Percentiles rank a stretch among this genome's conserved stretches.
phyloP scores from a whole-genome alignment of 2,329 filamentous ascomycete species.

The Fusarium palustre region DNA sequence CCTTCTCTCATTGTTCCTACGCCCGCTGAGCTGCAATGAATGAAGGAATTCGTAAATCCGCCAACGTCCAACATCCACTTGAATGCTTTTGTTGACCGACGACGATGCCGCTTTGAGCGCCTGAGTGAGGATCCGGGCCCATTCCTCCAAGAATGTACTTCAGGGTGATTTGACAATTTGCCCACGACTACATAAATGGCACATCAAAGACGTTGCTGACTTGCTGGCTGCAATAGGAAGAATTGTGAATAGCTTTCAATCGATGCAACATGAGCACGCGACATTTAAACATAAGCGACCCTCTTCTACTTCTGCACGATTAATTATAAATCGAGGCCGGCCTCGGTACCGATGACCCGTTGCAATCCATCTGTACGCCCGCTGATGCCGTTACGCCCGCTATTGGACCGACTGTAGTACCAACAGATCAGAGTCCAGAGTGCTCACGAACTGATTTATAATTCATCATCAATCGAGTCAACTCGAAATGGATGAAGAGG shows the following conservation, averaged over 20 bases:
- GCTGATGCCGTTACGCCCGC: constrained; percentile 37
- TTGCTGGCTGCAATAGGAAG: not conserved
- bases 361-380: constrained; percentile 26
- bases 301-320: constrained; percentile 13
- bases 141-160: not conserved
- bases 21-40: constrained; percentile 44
- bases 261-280: constrained; percentile 35
- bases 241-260: not conserved
- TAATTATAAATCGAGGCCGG: constrained; percentile 18
- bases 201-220: not conserved
- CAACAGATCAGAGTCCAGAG: not conserved
- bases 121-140: not conserved
- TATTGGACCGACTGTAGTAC: constrained; percentile 8
- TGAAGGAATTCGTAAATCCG: constrained; percentile 1
- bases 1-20: constrained; percentile 13
- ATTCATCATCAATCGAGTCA: constrained; percentile 5
- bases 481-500: not conserved
- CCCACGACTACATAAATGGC: not conserved
- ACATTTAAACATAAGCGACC: constrained; percentile 32
- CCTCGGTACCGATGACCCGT: constrained; percentile 28
- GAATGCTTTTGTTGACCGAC: constrained; percentile 30
- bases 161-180: not conserved
- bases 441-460: constrained; percentile 3
- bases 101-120: constrained; percentile 18
- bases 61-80: not conserved